Base-by-base conservation (phyloP, 805 yeast species). In the Jamesozyma piceae region DNA sequence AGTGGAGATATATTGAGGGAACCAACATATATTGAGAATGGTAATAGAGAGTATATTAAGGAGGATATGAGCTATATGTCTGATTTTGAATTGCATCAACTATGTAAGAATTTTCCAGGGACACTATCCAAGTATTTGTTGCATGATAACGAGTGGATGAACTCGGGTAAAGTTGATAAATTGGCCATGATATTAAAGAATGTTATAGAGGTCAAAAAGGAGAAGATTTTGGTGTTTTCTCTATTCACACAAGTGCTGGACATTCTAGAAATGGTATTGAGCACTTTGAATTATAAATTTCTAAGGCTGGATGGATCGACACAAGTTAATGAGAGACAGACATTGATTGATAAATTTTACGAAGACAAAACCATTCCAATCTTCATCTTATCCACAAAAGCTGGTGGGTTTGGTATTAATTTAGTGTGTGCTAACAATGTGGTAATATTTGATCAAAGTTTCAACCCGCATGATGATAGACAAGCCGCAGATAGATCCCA, bases 401-500 rank as follows among this genome's bases (percentile, higher is more conserved):
- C 98, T 1, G 99, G 99, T 58, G 99, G 99, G 1, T 92, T 92
- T 65, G 99, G 99, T 44, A 92, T 92, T 64, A 92, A 92, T 57
- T 72, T 92, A 54, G 92, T 95, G 1, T 92, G 95, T 57, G 97
- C 99, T 6, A 90, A 87, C 58, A 78, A 81, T 47, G 98, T 92
- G 2, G 72, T 92, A 41, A 84, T 92, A 27, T 89, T 80, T 58
- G 99, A 92, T 60, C 90, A 88, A 60, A 81, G 94, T 39, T 92
- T 92, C 68, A 92, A 92, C 58, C 99, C 99, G 0, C 98, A 92
- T 62, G 98, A 92, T 61, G 99, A 92, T 58, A 83, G 83, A 58
- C 99, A 92, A 66, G 99, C 99, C 2, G 97, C 94, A 60, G 99
- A 92, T 63, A 77, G 99, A 58, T 95, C 97, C 0, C 99, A 92